A percentile compares a stretch with the other conserved stretches of the same genome.
Evolutionary conservation across 2,329 filamentous ascomycete genomes (phyloP).

Genomic region (Alternaria hordeiaustralica): DNA sequence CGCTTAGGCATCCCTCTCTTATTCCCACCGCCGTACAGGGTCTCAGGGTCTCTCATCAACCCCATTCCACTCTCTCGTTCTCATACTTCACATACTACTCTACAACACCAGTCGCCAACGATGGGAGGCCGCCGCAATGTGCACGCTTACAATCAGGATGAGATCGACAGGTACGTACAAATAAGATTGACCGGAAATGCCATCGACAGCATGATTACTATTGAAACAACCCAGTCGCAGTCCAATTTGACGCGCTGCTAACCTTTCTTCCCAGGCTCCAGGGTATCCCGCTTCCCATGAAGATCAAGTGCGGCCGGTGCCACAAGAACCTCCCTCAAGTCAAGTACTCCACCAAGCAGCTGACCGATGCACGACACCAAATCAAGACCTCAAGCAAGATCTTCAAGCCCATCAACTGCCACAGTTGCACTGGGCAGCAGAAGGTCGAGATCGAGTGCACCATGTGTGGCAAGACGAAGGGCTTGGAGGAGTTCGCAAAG

Average conservation of each 20-base stretch:
- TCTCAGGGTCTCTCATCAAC: not conserved
- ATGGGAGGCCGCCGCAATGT: constrained; percentile 6
- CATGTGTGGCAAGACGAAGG: constrained; percentile 56
- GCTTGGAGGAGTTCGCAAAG: constrained; percentile 59
- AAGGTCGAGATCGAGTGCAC: constrained; percentile 57
- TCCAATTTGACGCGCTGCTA: not conserved
- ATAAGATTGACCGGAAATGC: too few species aligned
- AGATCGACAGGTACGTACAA: constrained; percentile 17
- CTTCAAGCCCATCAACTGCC: constrained; percentile 49
- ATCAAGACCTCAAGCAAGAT: constrained; percentile 19
- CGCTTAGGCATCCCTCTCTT: not conserved
- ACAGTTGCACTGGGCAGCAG: constrained; percentile 52
- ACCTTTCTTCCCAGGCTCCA: constrained; percentile 18
- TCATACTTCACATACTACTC: not conserved
- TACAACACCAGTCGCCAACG: not conserved
- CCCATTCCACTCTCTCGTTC: not conserved
- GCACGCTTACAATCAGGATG: constrained; percentile 15
- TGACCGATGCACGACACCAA: constrained; percentile 41
- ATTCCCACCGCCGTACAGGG: not conserved
- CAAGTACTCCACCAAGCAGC: constrained; percentile 57
- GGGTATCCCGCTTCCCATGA: constrained; percentile 27
- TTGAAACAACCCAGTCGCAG: not conserved
- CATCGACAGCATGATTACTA: not conserved
- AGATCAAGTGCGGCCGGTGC: constrained; percentile 57
- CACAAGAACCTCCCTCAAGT: constrained; percentile 46